These are phyloP conservation scores for Vanderwaltozyma verrucispora DNA, from an alignment of 805 yeast genomes.

Conservation along the genomic window DNA sequence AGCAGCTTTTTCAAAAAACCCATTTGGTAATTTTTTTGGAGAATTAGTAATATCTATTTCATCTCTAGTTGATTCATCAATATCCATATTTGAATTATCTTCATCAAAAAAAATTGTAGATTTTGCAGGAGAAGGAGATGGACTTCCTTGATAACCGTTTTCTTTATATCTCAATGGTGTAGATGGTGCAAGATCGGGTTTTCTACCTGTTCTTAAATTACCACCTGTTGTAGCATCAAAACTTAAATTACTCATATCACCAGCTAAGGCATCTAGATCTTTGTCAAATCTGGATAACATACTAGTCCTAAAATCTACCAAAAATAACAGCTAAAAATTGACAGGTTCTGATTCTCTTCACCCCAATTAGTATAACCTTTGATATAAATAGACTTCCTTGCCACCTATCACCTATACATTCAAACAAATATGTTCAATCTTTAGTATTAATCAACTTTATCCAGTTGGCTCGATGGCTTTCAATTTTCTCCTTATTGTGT, in stretches of 20 bases:
- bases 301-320: too few species aligned
- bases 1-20: slow-evolving; percentile 48
- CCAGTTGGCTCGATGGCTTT: too few species aligned
- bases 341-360: too few species aligned
- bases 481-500: not conserved
- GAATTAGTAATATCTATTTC: slow-evolving; percentile 22
- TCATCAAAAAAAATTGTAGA: slow-evolving; percentile 17
- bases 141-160: slow-evolving; percentile 6
- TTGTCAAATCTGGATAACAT: slow-evolving; percentile 23
- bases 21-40: slow-evolving; percentile 31
- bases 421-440: too few species aligned
- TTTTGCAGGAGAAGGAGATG: slow-evolving; percentile 25
- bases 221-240: slow-evolving; percentile 7
- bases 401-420: too few species aligned
- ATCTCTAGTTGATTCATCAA: slow-evolving; percentile 20
- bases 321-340: too few species aligned
- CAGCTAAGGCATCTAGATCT: slow-evolving; percentile 27
- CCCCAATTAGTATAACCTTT: too few species aligned
- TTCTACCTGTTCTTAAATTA: slow-evolving; percentile 7
- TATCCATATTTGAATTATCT: slow-evolving; percentile 27
- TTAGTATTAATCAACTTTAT: too few species aligned
- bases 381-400: too few species aligned
- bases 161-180: slow-evolving; percentile 12
- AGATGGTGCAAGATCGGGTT: slow-evolving; percentile 8
- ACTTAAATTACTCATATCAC: slow-evolving; percentile 27